These are phyloP conservation scores for Ophiocordyceps australis DNA, from an alignment of 2,329 filamentous ascomycete genomes.

Conservation along the genomic window DNA sequence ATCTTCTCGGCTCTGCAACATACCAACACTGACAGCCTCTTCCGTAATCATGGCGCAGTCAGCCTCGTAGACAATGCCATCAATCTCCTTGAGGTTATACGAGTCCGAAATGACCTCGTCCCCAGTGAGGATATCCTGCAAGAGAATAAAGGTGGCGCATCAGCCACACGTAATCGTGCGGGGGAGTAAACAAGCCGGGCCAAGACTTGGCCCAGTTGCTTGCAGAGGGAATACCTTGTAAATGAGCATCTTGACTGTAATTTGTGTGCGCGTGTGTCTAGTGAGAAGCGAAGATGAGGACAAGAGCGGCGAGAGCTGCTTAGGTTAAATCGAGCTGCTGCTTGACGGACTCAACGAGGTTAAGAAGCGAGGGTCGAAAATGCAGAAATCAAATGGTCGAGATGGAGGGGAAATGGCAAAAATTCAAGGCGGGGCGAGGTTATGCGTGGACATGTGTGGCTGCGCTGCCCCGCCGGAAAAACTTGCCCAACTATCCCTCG, in stretches of 20 bases:
- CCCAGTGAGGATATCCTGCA: constrained; percentile 68
- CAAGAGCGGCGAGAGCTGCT: too few species aligned
- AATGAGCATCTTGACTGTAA: constrained; percentile 51
- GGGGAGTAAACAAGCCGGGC: constrained; percentile 4
- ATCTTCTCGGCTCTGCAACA: constrained; percentile 14
- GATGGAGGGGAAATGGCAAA: too few species aligned
- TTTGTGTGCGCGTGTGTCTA: too few species aligned
- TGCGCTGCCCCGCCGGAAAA: too few species aligned
- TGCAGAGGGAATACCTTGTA: constrained; percentile 41
- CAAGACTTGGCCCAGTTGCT: constrained; percentile 1
- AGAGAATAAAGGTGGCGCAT: constrained; percentile 2
- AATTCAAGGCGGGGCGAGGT: too few species aligned
- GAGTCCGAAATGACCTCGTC: constrained; percentile 98
- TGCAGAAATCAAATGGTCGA: too few species aligned
- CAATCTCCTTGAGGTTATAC: constrained; percentile 65
- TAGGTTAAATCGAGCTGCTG: too few species aligned
- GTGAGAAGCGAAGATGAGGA: too few species aligned
- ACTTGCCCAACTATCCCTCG: too few species aligned
- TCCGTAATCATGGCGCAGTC: constrained; percentile 82
- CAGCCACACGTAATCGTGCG: constrained; percentile 3
- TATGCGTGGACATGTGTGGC: too few species aligned
- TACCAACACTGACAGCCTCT: constrained; percentile 56
- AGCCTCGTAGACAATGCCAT: constrained; percentile 71
- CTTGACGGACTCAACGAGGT: too few species aligned
- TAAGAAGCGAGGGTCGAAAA: too few species aligned